Evolutionary conservation across 306 rosid species (phyloP).

Genomic region (Albizia julibrissin): DNA sequence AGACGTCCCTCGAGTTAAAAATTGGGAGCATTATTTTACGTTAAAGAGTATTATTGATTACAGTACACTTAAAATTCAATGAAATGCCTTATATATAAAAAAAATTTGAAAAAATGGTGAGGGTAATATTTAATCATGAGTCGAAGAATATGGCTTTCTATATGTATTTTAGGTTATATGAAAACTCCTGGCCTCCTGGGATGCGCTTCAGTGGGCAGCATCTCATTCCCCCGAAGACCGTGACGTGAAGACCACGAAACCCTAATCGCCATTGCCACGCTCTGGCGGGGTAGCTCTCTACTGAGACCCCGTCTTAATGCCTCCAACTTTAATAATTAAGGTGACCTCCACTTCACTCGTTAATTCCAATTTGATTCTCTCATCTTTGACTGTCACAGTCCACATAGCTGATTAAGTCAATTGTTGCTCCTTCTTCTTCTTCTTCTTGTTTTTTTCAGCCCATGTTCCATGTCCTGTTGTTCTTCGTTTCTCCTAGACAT

Average conservation of each 20-base stretch:
- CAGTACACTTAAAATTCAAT: too few species aligned
- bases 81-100: too few species aligned
- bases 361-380: not conserved
- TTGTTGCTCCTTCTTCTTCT: not conserved
- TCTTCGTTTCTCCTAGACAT: too few species aligned
- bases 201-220: slow-evolving; percentile 58
- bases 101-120: too few species aligned
- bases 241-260: slow-evolving; percentile 32
- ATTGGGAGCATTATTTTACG: too few species aligned
- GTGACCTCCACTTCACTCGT: not conserved
- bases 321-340: slow-evolving; percentile 38
- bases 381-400: not conserved
- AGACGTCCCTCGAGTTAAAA: too few species aligned
- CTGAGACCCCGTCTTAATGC: slow-evolving; percentile 41
- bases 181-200: slow-evolving; percentile 60
- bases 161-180: not conserved
- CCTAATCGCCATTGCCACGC: slow-evolving; percentile 70
- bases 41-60: too few species aligned
- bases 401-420: not conserved
- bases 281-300: slow-evolving; percentile 41
- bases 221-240: slow-evolving; percentile 24
- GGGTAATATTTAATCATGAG: too few species aligned
- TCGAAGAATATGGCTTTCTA: too few species aligned
- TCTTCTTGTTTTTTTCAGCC: not conserved
- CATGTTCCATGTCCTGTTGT: not conserved